Conservation (phyloP, 1,284 basidiomycete species). For the Puccinia sorghi region DNA sequence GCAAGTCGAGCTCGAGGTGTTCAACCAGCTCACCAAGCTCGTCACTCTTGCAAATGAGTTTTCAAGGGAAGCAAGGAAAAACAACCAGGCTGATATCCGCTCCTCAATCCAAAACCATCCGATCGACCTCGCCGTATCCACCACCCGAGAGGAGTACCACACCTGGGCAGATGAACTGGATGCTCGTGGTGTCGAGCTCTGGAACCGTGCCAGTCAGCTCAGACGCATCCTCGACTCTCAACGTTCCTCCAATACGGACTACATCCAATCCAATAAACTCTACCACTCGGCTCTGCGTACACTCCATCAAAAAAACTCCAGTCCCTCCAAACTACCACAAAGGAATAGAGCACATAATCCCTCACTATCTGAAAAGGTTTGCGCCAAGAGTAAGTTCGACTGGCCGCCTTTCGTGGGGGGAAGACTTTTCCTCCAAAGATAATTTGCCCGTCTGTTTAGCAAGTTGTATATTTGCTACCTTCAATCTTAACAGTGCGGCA, state of each 20-base stretch:
- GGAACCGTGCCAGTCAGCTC: conserved; percentile 42
- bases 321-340: conserved; percentile 11
- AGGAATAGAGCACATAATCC: neutral
- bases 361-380: conserved; percentile 22
- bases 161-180: conserved; percentile 44
- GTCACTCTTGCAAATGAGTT: conserved; percentile 20
- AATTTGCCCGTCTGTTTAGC: neutral
- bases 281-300: neutral
- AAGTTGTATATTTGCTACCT: neutral
- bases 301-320: conserved; percentile 15
- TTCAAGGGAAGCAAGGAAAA: neutral
- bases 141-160: neutral
- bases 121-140: neutral
- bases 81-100: neutral
- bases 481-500: conserved; percentile 18
- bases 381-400: conserved; percentile 11
- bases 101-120: conserved; percentile 11
- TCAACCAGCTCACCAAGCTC: conserved; percentile 5
- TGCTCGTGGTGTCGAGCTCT: conserved; percentile 39
- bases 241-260: conserved; percentile 2
- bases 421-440: neutral
- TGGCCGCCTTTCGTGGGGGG: neutral
- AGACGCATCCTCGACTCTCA: conserved; percentile 19
- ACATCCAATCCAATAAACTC: conserved; percentile 3
- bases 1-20: conserved; percentile 19